A percentile compares a stretch with the other conserved stretches of the same genome.
Evolutionary conservation across 345 rosid genomes (phyloP).

Genomic region (Citrus medica): DNA sequence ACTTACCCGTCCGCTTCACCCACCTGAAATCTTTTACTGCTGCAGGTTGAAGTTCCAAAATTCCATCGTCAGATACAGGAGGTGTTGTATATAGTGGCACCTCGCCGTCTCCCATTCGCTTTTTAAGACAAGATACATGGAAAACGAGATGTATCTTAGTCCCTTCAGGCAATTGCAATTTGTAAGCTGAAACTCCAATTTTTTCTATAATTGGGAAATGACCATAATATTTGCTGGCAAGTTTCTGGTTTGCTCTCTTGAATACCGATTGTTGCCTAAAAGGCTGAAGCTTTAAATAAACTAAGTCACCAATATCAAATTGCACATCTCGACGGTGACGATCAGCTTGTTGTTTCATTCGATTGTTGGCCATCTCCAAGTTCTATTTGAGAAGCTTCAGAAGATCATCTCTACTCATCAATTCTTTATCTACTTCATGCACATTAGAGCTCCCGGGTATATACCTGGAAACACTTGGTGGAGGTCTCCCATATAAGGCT

Average conservation of each 20-base stretch:
- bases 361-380: neutral
- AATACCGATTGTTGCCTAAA: too few relatives aligned
- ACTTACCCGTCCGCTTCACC: neutral
- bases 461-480: neutral
- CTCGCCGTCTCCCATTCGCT: neutral
- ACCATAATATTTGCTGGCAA: too few relatives aligned
- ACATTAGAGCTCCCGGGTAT: neutral
- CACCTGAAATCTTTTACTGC: neutral
- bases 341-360: neutral
- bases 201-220: neutral
- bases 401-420: neutral
- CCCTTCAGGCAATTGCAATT: neutral
- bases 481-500: neutral
- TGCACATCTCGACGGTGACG: neutral
- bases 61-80: neutral
- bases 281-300: neutral
- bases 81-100: neutral
- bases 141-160: neutral
- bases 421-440: neutral
- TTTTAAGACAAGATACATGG: neutral
- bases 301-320: too few relatives aligned
- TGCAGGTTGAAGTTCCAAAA: neutral
- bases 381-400: neutral
- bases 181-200: neutral
- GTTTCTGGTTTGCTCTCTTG: neutral